These are phyloP conservation scores for Russula foetens DNA, from an alignment of 768 basidiomycete species.

Conservation along the genomic window DNA sequence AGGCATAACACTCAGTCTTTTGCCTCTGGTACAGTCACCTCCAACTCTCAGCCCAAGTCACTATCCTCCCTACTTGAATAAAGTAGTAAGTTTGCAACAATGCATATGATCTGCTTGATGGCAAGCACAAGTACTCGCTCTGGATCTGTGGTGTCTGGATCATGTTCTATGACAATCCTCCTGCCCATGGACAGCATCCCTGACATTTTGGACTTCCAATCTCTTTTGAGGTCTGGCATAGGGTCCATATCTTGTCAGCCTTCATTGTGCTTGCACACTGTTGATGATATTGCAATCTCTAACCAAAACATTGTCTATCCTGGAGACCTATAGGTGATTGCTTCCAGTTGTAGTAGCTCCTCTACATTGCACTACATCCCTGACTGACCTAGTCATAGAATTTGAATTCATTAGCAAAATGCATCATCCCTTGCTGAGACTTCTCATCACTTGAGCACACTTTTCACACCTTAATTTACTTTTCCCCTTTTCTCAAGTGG, in stretches of 20 bases:
- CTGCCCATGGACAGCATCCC: constrained; percentile 66
- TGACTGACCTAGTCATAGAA: constrained; percentile 66
- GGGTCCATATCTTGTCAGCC: constrained; percentile 34
- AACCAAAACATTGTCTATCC: constrained; percentile 61
- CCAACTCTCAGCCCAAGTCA: too few species aligned
- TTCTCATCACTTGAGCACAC: too few species aligned
- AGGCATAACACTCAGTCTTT: too few species aligned
- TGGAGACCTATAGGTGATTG: constrained; percentile 66
- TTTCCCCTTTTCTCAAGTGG: too few species aligned
- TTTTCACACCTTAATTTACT: too few species aligned
- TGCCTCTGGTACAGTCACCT: too few species aligned
- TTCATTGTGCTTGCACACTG: constrained; percentile 55
- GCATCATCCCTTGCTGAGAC: too few species aligned
- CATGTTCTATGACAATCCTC: constrained; percentile 68
- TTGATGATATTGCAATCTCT: constrained; percentile 66
- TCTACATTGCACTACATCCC: constrained; percentile 57
- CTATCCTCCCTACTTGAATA: too few species aligned
- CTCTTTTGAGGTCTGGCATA: constrained; percentile 37
- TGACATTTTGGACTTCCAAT: constrained; percentile 57
- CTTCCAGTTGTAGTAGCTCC: constrained; percentile 54
- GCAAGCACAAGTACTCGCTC: constrained; percentile 34
- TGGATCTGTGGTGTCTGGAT: constrained; percentile 54
- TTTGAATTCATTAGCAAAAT: too few species aligned
- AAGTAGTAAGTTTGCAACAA: too few species aligned
- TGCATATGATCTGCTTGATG: constrained; percentile 60